These are phyloP conservation scores for Eleusine indica DNA, from an alignment of 176 grass and related monocot genomes.

Conservation along the genomic window DNA sequence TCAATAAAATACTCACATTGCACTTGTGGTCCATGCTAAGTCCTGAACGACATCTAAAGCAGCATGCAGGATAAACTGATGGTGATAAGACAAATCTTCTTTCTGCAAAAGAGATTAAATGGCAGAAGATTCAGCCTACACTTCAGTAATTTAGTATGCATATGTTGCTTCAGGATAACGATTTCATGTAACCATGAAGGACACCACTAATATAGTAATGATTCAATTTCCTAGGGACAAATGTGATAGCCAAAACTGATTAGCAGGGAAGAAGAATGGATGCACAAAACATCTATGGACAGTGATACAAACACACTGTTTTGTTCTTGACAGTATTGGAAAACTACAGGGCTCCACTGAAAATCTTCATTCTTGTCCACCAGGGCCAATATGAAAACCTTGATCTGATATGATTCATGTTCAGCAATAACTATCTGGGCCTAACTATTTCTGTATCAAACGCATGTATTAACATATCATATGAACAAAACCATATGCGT, in stretches of 20 bases:
- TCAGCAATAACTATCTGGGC: constrained; percentile 14
- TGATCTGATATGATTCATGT: constrained; percentile 22
- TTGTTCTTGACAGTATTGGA: not conserved
- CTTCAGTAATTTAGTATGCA: constrained; percentile 26
- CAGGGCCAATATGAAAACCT: not conserved
- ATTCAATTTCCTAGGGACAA: not conserved
- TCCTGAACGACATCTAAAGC: constrained; percentile 76
- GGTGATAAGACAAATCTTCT: constrained; percentile 63
- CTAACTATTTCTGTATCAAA: not conserved
- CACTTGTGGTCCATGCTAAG: constrained; percentile 67
- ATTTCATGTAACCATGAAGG: not conserved
- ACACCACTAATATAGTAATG: not conserved
- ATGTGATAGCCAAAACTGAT: not conserved
- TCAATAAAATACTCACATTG: constrained; percentile 46
- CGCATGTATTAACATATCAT: not conserved
- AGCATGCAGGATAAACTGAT: constrained; percentile 73
- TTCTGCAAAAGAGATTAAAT: constrained; percentile 41
- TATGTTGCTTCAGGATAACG: not conserved
- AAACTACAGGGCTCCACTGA: not conserved
- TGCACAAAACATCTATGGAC: constrained; percentile 2
- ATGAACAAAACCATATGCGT: constrained; percentile 7
- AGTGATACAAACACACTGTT: not conserved
- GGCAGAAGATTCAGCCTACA: not conserved
- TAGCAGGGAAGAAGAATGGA: not conserved
- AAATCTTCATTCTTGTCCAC: not conserved